phyloP scores from a whole-genome alignment of 2,329 filamentous ascomycete species.

The Pestalotiopsis sp. region DNA sequence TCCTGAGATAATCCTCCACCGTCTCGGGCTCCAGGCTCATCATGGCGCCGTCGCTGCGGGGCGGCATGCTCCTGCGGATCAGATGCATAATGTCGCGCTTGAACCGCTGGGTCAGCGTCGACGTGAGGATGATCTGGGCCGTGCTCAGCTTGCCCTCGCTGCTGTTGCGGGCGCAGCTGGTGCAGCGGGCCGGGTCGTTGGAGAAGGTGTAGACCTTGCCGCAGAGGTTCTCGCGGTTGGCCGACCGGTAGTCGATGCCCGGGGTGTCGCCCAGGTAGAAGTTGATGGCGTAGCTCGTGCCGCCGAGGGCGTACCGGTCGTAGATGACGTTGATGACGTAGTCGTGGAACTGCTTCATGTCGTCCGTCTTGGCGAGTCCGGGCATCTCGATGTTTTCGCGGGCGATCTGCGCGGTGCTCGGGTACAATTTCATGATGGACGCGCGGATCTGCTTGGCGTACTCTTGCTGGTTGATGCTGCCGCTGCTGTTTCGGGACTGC shows the following conservation, averaged over 20 bases:
- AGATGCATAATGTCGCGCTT: conserved; percentile 1
- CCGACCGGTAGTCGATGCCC: neutral
- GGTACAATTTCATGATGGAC: neutral
- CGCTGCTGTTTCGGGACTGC: neutral
- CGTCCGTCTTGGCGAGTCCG: neutral
- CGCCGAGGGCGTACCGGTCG: conserved; percentile 12
- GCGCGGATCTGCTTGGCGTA: neutral
- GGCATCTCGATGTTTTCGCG: neutral
- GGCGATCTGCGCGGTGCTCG: neutral
- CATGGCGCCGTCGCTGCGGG: neutral
- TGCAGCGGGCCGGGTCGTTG: neutral
- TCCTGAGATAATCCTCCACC: conserved; percentile 6
- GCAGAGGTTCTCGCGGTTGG: conserved; percentile 2
- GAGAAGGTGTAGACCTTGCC: conserved; percentile 16
- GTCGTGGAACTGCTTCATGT: conserved; percentile 1
- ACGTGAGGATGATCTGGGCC: too few relatives aligned
- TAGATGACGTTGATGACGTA: conserved; percentile 14
- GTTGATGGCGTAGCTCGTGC: conserved; percentile 12
- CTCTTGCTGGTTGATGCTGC: neutral
- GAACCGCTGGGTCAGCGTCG: neutral
- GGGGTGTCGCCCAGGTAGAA: conserved; percentile 13
- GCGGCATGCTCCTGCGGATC: neutral
- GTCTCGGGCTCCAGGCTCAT: neutral
- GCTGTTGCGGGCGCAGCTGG: too few relatives aligned
- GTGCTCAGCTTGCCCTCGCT: too few relatives aligned